Conservation (phyloP, 2,329 filamentous ascomycete species). For the Penicillium vulpinum region DNA sequence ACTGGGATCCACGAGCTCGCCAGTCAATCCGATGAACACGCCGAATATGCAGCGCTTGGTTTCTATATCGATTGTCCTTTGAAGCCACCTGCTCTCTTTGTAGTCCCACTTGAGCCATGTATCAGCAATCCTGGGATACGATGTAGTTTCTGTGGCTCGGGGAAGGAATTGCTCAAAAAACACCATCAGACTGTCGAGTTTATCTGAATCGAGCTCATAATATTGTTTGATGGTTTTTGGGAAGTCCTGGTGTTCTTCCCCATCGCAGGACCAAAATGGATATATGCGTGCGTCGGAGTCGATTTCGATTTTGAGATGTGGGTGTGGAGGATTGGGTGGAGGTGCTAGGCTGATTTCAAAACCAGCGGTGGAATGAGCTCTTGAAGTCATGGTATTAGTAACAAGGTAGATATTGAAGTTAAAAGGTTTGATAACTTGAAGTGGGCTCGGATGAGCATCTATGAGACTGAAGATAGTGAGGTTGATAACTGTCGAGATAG, state of each 20-base stretch:
- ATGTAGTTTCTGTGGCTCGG: neutral
- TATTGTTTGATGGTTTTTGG: neutral
- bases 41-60: neutral
- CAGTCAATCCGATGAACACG: neutral
- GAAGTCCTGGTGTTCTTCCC: neutral
- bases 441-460: neutral
- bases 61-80: neutral
- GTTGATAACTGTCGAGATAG: neutral
- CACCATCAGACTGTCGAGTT: neutral
- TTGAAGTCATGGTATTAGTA: neutral
- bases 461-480: neutral
- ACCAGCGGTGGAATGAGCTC: no score
- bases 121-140: neutral
- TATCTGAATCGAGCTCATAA: neutral
- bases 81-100: no score
- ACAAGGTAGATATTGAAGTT: neutral
- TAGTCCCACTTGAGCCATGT: neutral
- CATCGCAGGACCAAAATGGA: neutral
- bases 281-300: neutral
- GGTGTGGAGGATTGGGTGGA: neutral
- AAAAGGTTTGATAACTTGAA: neutral
- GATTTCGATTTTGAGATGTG: neutral
- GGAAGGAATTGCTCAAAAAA: neutral
- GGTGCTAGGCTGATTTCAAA: neutral
- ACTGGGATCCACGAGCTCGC: neutral